These are phyloP conservation scores for Yamadazyma diospyri DNA, from an alignment of 1,139 yeast genomes.

Conservation along the genomic window DNA sequence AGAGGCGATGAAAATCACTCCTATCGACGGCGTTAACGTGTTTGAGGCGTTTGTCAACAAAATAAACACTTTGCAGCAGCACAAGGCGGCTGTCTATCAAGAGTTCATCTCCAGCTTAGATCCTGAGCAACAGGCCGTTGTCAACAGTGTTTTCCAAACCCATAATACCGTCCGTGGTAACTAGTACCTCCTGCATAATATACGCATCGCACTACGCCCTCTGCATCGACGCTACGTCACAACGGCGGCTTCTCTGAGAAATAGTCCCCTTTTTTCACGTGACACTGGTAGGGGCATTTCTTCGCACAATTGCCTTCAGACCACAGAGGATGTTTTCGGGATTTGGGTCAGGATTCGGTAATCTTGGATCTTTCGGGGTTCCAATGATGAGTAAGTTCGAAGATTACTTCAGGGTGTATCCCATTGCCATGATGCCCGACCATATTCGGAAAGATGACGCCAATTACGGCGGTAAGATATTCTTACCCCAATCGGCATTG, in stretches of 20 bases:
- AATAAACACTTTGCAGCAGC: constrained; percentile 29
- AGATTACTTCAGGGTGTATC: constrained; percentile 89
- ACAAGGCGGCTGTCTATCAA: constrained; percentile 30
- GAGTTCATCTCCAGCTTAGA: constrained; percentile 38
- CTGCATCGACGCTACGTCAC: no score
- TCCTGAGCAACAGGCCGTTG: constrained; percentile 32
- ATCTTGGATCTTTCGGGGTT: constrained; percentile 26
- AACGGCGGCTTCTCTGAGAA: no score
- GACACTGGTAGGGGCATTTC: no score
- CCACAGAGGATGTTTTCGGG: constrained; percentile 40
- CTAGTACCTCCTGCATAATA: neutral
- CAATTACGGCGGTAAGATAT: constrained; percentile 95
- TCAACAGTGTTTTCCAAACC: constrained; percentile 26
- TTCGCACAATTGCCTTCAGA: constrained; percentile 2
- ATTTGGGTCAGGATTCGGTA: constrained; percentile 41
- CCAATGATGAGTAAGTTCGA: constrained; percentile 46
- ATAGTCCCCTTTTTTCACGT: no score
- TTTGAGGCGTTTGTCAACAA: constrained; percentile 39
- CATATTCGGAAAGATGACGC: constrained; percentile 72
- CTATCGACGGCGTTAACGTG: constrained; percentile 47
- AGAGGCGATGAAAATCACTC: constrained; percentile 52
- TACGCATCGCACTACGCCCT: neutral
- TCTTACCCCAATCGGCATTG: constrained; percentile 89
- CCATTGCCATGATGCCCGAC: constrained; percentile 89
- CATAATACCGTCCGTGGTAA: constrained; percentile 5